Evolutionary conservation across 805 yeast genomes (phyloP), one percentile per base, ranked within the genome.

Genomic region (Metschnikowia baotianmanensis): DNA sequence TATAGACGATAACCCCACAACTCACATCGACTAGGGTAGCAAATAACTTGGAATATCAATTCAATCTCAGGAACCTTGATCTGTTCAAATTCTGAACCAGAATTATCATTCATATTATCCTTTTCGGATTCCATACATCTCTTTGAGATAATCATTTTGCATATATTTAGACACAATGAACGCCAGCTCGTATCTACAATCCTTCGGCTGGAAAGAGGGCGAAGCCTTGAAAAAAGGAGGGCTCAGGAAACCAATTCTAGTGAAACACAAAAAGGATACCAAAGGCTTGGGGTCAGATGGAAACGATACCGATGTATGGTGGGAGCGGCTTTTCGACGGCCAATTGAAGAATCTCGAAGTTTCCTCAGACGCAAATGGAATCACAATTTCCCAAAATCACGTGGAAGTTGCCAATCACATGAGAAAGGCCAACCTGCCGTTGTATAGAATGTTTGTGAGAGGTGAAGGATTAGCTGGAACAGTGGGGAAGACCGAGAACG

Each of bases 311-410:
- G 96, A 86, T 49, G 83, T 87, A 33, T 91, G 99, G 99, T 91
- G 99, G 99, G 99, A 91, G 51, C 75, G 86, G 48, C 71, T 91
- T 32, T 93, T 93, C 66, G 97, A 91, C 62, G 96, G 96, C 1
- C 96, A 89, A 50, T 72, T 91, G 48, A 86, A 87, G 56, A 76
- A 79, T 7, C 60, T 93, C 36, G 88, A 86, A 43, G 86, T 87
- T 6, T 60, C 48, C 16, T 46, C 57, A 2, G 44, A 34, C 3
- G 57, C 55, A 4, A 67, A 67, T 1, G 62, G 55, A 1, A 71
- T 86, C 0, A 58, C 69, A 7, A 82, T 86, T 52, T 69, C 69
- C 19, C 85, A 78, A 47, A 77, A 75, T 29, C 50, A 49, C 10
- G 78, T 73, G 20, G 67, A 66, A 31, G 71, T 71, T 2, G 77